Conservation (phyloP, 2,329 filamentous ascomycete species). For the Coniochaeta ligniaria region DNA sequence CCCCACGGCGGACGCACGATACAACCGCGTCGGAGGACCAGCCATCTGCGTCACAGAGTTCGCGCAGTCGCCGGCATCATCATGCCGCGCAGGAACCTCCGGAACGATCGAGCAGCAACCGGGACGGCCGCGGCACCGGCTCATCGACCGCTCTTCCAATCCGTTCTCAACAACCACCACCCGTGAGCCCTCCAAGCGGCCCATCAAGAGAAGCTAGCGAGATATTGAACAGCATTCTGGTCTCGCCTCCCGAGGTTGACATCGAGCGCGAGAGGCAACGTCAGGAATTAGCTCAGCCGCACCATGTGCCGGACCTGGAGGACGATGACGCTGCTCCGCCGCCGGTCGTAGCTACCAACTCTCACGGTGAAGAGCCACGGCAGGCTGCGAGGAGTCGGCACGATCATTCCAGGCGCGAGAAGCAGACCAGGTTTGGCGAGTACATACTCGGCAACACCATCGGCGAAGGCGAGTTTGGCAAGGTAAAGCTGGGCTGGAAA, state of each 20-base stretch:
- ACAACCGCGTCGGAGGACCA: constrained; percentile 24
- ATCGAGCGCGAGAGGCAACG: constrained; percentile 65
- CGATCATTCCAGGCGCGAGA: constrained; percentile 54
- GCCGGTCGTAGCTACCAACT: constrained; percentile 33
- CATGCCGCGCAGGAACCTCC: constrained; percentile 29
- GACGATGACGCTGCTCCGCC: constrained; percentile 37
- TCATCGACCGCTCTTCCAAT: constrained; percentile 34
- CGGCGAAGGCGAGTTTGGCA: constrained; percentile 96
- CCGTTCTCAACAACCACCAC: constrained; percentile 31
- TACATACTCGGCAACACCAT: constrained; percentile 95
- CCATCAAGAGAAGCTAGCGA: constrained; percentile 71
- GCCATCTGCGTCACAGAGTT: constrained; percentile 22
- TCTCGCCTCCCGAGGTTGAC: constrained; percentile 69
- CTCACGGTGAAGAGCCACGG: constrained; percentile 33
- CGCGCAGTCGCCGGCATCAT: constrained; percentile 30
- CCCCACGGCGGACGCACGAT: constrained; percentile 29
- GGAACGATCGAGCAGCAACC: constrained; percentile 29
- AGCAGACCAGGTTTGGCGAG: constrained; percentile 86
- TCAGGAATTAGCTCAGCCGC: constrained; percentile 52
- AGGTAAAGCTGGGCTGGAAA: constrained; percentile 98
- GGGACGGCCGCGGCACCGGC: constrained; percentile 28
- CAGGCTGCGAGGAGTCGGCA: constrained; percentile 50
- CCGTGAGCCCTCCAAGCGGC: constrained; percentile 46
- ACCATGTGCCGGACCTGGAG: constrained; percentile 28
- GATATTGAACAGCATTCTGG: constrained; percentile 68